Base-by-base conservation (phyloP, 2,329 filamentous ascomycete genomes). In the Amphichorda felina region DNA sequence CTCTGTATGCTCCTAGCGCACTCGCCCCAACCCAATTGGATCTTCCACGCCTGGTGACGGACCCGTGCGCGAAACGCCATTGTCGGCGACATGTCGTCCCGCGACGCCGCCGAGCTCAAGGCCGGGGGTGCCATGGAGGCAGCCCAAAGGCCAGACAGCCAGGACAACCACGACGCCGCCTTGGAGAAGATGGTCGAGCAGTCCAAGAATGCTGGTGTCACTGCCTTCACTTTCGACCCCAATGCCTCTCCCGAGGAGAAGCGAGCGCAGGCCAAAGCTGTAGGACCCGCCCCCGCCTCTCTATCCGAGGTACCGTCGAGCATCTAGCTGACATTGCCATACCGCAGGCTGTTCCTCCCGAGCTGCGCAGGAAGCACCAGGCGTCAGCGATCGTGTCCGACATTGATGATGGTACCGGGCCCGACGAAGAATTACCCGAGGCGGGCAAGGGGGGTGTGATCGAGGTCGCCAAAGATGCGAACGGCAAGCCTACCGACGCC, bases 181-280 rank as follows among this genome's bases (percentile, higher is more conserved):
- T 72, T 94, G 60, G 68, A 73, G 45, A 73, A 74, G 48, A 70
- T 95, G 33, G 69, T 94, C 18, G 67, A 83, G 36, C 79, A 94
- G 56, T 85, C 84, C 45, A 75, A 70, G 50, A 80, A 82, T 49
- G 84, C 81, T 10, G 91, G 91, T 29, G 75, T 82, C 17, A 64
- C 79, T 21, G 88, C 86, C 43, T 91, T 83, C 54, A 74, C 79
- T 42, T 98, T 96, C 61, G 73, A 98, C 53, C 86, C 91, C 1
- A 63, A 94, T 64, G 88, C 87, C 29, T 79, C 70, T 30, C 71
- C 81, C 1, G 84, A 87, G 54, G 71, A 94, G 57, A 98, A 98
- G 66, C 79, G 73, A 41, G 80, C 80, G 22, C 83, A 88, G 54
- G 79, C 82, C 16, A 68, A 72, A 68, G 73, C 79, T 52, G 86